These are phyloP conservation scores for Umbelopsis ramanniana DNA, from an alignment of 192 early-diverging fungal species.

Conservation along the genomic window DNA sequence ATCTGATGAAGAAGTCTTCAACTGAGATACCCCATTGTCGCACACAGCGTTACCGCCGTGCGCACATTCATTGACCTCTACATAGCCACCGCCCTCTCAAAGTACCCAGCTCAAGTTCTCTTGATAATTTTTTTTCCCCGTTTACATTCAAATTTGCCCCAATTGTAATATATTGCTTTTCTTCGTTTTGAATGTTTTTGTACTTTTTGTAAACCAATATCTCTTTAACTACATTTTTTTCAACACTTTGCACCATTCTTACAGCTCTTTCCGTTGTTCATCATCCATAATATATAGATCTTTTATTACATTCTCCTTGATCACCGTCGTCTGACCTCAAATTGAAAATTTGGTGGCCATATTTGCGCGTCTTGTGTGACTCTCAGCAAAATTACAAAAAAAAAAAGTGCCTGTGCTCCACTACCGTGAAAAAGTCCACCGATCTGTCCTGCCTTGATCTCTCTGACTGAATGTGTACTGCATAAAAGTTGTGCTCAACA, in stretches of 20 bases:
- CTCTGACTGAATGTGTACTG: constrained; percentile 5
- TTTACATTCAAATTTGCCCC: background rate
- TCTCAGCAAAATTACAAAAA: background rate
- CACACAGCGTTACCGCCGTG: background rate
- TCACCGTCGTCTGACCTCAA: constrained; percentile 21
- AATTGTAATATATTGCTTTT: constrained; percentile 3
- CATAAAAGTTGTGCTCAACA: background rate
- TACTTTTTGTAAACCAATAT: constrained; percentile 1
- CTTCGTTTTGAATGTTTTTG: constrained; percentile 1
- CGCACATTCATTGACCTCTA: background rate
- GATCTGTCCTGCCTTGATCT: constrained; percentile 5
- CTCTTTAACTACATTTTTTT: background rate
- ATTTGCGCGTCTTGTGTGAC: background rate
- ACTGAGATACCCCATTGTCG: constrained; percentile 5
- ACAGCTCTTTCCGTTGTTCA: background rate
- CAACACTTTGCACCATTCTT: background rate
- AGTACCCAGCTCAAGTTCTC: background rate
- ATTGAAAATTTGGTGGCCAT: background rate
- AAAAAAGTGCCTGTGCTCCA: constrained; percentile 8
- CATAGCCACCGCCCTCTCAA: background rate
- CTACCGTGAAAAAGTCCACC: background rate
- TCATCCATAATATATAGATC: background rate
- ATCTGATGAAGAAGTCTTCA: constrained; percentile 8
- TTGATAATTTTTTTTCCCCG: background rate
- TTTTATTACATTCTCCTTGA: constrained; percentile 6